Base-by-base conservation (phyloP, 768 basidiomycete genomes). In the Hirschioporus abietinus region DNA sequence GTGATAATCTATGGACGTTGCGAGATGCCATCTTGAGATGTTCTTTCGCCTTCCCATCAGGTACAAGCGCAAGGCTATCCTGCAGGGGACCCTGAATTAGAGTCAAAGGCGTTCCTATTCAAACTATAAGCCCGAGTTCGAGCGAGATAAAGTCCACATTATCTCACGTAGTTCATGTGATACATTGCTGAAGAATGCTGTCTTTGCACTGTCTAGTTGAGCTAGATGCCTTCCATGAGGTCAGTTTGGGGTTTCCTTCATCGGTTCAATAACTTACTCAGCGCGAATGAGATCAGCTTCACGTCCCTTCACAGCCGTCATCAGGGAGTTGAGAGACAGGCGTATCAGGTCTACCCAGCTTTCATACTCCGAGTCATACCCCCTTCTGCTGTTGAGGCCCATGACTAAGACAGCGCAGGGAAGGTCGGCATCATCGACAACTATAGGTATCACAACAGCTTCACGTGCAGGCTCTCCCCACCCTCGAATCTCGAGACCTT, bases 1-100 rank as follows among this genome's bases (percentile, higher is more conserved):
- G 72, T 5, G 71, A 66, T 2, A 81, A 67, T 25, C 79, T 68
- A 23, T 72, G 71, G 23, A 76, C 73, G 68, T 78, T 80, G 15
- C 78, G 70, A 8, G 66, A 64, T 1, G 72, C 68, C 27, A 73
- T 35, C n/a, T 63, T 63, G 9, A 75, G 66, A 58, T 68, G 66
- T 10, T 68, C 66, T 60, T 72, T 71, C 27, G 70, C 63, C 42
- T 62, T 69, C n/a, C 67, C 20, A 0, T 74, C 69, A 26, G 63
- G 64, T n/a, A 64, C 65, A 20, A 63, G 26, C 0, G 58, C 58
- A 25, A 70, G 58, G 42, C 69, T 67, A 27, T 75, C 72, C 1
- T 72, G 64, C 20, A 75, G 62, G 8, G 74, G 74, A 8, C 72
- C 74, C 17, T 66, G 58, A 25, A 75, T 74, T 15, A 75, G 68